Conservation (phyloP, 2,329 filamentous ascomycete species). For the Colletotrichum eleusines region DNA sequence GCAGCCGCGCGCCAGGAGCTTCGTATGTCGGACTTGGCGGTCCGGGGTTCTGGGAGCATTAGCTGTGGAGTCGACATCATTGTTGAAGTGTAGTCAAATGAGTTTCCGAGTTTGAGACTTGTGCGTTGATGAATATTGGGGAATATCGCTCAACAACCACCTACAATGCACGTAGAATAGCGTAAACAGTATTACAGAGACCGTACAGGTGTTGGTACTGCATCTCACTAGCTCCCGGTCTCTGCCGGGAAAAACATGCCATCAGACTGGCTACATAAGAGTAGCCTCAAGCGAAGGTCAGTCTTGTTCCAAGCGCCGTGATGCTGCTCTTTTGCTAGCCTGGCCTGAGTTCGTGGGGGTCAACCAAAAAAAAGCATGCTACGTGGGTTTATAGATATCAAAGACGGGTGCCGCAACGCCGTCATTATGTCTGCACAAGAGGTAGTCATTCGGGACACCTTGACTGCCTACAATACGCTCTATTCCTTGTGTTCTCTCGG, state of each 20-base stretch:
- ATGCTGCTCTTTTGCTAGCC: background rate
- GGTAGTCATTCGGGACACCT: too few relatives aligned
- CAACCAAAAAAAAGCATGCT: background rate
- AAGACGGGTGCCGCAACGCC: background rate
- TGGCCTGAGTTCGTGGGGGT: too few relatives aligned
- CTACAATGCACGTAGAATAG: fast-evolving
- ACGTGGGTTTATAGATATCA: background rate
- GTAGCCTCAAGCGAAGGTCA: background rate
- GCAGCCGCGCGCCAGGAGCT: conserved; percentile 1
- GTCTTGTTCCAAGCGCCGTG: background rate
- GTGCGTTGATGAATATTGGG: background rate
- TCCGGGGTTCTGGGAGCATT: background rate
- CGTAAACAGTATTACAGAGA: too few relatives aligned
- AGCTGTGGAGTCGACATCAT: background rate
- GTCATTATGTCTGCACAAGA: too few relatives aligned
- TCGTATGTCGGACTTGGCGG: background rate
- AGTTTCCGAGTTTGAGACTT: background rate
- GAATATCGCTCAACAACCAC: too few relatives aligned
- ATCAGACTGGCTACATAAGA: background rate
- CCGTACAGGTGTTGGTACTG: background rate
- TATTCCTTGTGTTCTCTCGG: too few relatives aligned
- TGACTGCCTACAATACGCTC: too few relatives aligned
- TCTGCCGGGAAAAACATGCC: background rate
- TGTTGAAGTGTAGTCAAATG: background rate
- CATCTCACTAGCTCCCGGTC: fast-evolving